Percentiles rank a stretch among this genome's conserved stretches.
These are phyloP conservation scores for Arthrobotrys conoides DNA, from an alignment of 2,329 filamentous ascomycete species.

Conservation along the genomic window DNA sequence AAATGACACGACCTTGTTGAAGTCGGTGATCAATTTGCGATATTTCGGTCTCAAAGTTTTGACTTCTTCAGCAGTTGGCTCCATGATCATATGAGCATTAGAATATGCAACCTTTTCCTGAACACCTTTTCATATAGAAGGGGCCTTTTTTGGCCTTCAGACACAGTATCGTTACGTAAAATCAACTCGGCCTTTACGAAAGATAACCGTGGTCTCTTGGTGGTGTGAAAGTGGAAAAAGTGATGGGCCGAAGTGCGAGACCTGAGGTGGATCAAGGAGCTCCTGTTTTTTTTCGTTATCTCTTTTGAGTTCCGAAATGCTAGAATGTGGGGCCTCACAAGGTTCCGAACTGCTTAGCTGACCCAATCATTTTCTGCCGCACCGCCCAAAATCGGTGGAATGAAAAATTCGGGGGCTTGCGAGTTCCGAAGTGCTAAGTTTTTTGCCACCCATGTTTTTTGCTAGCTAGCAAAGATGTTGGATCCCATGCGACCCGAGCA, in stretches of 20 bases:
- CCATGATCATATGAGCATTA: background rate
- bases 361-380: conserved; percentile 30
- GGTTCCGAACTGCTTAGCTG: conserved; percentile 57
- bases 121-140: background rate
- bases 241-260: conserved; percentile 5
- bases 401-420: conserved; percentile 12
- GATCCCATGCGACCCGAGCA: background rate
- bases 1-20: background rate
- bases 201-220: background rate
- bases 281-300: conserved; percentile 30
- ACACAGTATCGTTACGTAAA: conserved; percentile 29
- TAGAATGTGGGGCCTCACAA: conserved; percentile 46
- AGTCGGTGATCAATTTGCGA: no score
- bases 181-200: background rate
- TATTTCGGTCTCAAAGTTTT: background rate
- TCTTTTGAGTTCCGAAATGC: conserved; percentile 54
- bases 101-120: background rate
- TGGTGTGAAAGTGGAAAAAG: background rate
- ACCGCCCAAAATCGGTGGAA: conserved; percentile 23
- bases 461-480: background rate
- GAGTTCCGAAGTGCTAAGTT: conserved; percentile 56
- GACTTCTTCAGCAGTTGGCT: no score
- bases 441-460: conserved; percentile 14
- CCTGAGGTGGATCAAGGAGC: conserved; percentile 17
- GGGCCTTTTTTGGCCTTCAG: background rate